Percentiles rank a stretch among this genome's conserved stretches.
Conservation (phyloP, 805 yeast genomes). For the Schwanniomyces occidentalis region DNA sequence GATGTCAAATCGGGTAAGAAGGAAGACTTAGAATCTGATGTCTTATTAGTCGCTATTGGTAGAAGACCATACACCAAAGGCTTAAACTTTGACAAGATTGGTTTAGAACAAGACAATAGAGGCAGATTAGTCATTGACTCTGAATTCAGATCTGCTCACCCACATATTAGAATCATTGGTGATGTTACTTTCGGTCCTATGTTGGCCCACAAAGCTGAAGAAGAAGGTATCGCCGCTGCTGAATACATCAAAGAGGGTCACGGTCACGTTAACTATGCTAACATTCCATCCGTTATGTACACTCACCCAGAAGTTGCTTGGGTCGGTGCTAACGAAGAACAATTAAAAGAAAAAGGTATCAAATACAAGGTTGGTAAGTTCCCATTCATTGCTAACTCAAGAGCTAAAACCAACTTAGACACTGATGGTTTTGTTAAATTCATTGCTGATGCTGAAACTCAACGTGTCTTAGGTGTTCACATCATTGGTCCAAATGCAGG, state of each 20-base stretch:
- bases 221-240: conserved; percentile 98
- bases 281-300: conserved; percentile 98
- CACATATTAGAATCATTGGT: conserved; percentile 96
- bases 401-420: conserved; percentile 97
- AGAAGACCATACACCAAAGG: conserved; percentile 97
- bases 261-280: conserved; percentile 98
- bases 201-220: conserved; percentile 99
- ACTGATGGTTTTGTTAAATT: conserved; percentile 97
- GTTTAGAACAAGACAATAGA: conserved; percentile 85
- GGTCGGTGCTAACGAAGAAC: conserved; percentile 97
- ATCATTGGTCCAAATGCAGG: conserved; percentile 98
- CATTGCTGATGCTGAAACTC: conserved; percentile 94
- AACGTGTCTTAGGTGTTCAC: conserved; percentile 94
- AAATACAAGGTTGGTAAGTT: conserved; percentile 93
- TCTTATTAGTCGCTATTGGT: conserved; percentile 94
- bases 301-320: conserved; percentile 99
- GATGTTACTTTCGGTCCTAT: conserved; percentile 98
- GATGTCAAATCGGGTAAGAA: conserved; percentile 82
- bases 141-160: conserved; percentile 87
- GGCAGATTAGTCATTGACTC: conserved; percentile 94
- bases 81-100: conserved; percentile 82
- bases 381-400: conserved; percentile 98
- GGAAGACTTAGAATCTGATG: conserved; percentile 83
- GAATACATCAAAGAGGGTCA: conserved; percentile 91
- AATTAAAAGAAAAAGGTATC: conserved; percentile 89